These are phyloP conservation scores for Limnanthes douglasii DNA, from an alignment of 345 rosid species.

Conservation along the genomic window DNA sequence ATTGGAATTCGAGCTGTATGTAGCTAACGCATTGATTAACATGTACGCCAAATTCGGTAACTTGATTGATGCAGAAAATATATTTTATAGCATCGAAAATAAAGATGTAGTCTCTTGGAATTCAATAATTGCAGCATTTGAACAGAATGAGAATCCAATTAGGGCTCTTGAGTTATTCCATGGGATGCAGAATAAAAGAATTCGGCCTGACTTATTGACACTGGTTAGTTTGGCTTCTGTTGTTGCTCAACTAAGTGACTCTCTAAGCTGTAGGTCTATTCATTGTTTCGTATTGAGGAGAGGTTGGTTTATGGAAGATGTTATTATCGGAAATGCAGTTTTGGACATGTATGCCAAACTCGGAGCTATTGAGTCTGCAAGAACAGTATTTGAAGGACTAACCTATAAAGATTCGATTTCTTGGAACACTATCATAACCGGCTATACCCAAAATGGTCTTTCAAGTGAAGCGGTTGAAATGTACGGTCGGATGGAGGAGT, in stretches of 20 bases:
- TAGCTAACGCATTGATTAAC: conserved; percentile 39
- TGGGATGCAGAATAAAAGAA: conserved; percentile 18
- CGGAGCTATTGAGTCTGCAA: conserved; percentile 22
- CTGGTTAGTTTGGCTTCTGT: conserved; percentile 33
- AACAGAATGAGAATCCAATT: conserved; percentile 28
- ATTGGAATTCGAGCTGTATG: conserved; percentile 24
- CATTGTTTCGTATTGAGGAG: conserved; percentile 30
- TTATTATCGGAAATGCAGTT: conserved; percentile 27
- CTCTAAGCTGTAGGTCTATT: conserved; percentile 13
- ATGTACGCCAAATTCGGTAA: conserved; percentile 31
- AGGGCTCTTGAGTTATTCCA: conserved; percentile 18
- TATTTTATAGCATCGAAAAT: conserved; percentile 23
- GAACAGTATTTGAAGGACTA: conserved; percentile 25
- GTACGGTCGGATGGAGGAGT: conserved; percentile 22
- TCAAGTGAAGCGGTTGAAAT: conserved; percentile 41
- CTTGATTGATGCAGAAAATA: conserved; percentile 13
- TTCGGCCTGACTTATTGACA: conserved; percentile 31
- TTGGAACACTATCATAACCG: conserved; percentile 40
- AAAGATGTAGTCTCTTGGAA: conserved; percentile 50
- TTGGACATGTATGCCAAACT: conserved; percentile 45
- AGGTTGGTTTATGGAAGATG: conserved; percentile 22
- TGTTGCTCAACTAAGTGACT: conserved; percentile 27
- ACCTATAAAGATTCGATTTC: conserved; percentile 32
- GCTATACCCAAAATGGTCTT: conserved; percentile 44
- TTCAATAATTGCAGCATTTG: conserved; percentile 42